These are phyloP conservation scores for Pezicula rhizophila DNA, from an alignment of 2,329 filamentous ascomycete genomes.

Conservation along the genomic window DNA sequence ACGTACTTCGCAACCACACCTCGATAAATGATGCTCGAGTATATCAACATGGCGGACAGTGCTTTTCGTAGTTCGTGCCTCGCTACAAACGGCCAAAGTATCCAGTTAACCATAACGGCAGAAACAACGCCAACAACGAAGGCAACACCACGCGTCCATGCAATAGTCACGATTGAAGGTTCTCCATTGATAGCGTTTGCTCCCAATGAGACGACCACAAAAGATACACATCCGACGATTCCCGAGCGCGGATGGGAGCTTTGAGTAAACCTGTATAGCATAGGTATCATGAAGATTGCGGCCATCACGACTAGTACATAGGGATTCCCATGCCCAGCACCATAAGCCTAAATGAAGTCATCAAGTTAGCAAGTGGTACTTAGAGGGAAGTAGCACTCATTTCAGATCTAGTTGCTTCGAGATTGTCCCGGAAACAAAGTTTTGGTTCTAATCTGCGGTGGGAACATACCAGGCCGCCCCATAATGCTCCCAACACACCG, in stretches of 20 bases:
- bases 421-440: no score
- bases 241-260: slow-evolving; percentile 52
- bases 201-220: slow-evolving; percentile 46
- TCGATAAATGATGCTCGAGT: slow-evolving; percentile 51
- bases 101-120: slow-evolving; percentile 51
- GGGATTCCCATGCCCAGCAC: slow-evolving; percentile 44
- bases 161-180: slow-evolving; percentile 34
- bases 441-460: no score
- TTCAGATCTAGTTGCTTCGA: no score
- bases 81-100: slow-evolving; percentile 56
- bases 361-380: no score
- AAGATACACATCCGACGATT: slow-evolving; percentile 51
- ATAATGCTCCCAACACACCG: slow-evolving; percentile 45
- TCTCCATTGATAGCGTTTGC: slow-evolving; percentile 21
- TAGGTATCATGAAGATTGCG: slow-evolving; percentile 51
- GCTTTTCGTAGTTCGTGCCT: slow-evolving; percentile 52
- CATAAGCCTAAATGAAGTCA: slow-evolving; percentile 30
- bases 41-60: slow-evolving; percentile 50
- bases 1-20: slow-evolving; percentile 49
- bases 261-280: slow-evolving; percentile 50
- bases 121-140: slow-evolving; percentile 48
- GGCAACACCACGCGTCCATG: slow-evolving; percentile 41
- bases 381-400: no score
- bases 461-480: slow-evolving; percentile 37
- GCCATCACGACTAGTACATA: slow-evolving; percentile 51